Evolutionary conservation across 2,329 filamentous ascomycete genomes (phyloP), one percentile per base, ranked within the genome.

Genomic region (Helotiales sp.): DNA sequence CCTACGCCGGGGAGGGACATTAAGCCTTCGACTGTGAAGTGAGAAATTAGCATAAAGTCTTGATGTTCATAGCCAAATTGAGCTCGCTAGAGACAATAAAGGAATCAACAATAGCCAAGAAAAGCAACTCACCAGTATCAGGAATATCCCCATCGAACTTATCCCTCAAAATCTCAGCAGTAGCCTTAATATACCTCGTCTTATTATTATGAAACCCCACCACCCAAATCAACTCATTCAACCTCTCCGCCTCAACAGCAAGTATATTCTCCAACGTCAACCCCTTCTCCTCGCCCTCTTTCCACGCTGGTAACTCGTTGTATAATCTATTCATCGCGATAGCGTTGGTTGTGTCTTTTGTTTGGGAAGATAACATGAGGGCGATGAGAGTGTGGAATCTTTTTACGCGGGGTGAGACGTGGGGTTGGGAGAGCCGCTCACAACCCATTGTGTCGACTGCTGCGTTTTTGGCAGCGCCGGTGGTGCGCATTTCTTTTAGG

Each of bases 371-470:
- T 52, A 91, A 76, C 88, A 91, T 90, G 58, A 91, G 73, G 0
- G 87, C 80, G 22, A 88, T 77, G 15, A 91, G 77, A 0, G 85
- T 90, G 61, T 90, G 88, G 59, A 88, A 88, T 9, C 88, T 78
- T 66, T 81, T 81, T 58, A 88, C 82, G 54, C 77, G 72, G 1
- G 75, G 74, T 17, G 72, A 71, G 0, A 76, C 76, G 0, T 68
- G 73, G 48, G 80, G 76, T 55, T 83, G 77, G 2, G 89, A 90
- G 9, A 95, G 79, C 7, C 84, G 83, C 74, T 92, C 92, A 74
- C 95, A 99, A 10, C 95, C 95, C 93, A 98, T 97, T 0, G 93
- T 98, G 73, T 99, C 95, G 10, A 99, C 95, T 0, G 93, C 90
- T 0, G 95, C 95, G 82, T 89, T 74, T 77, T 82, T 71, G 71